Conservation (phyloP, 345 rosid genomes). For the rapeseed (Brassica napus) region DNA sequence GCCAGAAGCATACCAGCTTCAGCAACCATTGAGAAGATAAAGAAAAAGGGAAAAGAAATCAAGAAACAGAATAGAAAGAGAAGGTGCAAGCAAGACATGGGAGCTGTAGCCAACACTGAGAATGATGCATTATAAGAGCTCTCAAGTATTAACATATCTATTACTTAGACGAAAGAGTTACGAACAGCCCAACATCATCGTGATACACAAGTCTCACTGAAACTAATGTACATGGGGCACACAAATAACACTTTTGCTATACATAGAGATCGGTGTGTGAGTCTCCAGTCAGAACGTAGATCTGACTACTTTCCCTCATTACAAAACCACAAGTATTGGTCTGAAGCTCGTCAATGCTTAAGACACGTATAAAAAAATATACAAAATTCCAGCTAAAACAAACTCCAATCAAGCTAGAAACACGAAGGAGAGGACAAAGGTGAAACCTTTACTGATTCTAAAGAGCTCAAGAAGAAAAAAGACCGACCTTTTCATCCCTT, state of each 20-base stretch:
- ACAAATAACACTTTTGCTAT: neutral
- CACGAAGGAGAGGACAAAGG: neutral
- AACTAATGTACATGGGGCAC: neutral
- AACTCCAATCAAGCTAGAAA: neutral
- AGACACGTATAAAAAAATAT: neutral
- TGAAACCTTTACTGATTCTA: neutral
- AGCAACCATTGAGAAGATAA: neutral
- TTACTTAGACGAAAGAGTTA: neutral
- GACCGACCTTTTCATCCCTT: constrained; percentile 81
- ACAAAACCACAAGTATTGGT: constrained; percentile 2
- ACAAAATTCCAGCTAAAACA: neutral
- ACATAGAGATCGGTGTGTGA: neutral
- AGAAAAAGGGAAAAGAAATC: neutral
- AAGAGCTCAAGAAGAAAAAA: constrained; percentile 9
- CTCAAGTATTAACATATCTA: neutral
- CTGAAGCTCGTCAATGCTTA: neutral
- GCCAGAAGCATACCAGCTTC: constrained; percentile 3
- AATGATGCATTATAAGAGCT: neutral
- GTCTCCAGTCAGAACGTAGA: too few relatives aligned
- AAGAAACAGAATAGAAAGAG: neutral
- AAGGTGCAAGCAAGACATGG: neutral
- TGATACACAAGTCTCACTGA: too few relatives aligned
- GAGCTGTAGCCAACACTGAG: neutral
- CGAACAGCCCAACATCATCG: neutral
- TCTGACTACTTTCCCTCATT: neutral